A percentile compares a stretch with the other conserved stretches of the same genome.
phyloP scores from a whole-genome alignment of 768 basidiomycete genomes.

The Auricularia sp. region DNA sequence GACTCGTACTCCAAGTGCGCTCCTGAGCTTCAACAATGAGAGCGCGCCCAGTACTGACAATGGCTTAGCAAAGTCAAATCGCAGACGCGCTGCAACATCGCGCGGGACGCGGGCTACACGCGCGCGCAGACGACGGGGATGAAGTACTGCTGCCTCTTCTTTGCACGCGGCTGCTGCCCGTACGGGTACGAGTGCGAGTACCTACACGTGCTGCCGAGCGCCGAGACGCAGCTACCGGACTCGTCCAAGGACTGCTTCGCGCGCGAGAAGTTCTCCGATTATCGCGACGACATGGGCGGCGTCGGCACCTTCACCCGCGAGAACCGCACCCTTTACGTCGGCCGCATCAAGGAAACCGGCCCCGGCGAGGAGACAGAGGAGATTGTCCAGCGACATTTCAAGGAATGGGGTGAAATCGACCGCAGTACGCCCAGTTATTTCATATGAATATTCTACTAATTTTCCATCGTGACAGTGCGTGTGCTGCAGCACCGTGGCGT shows the following conservation, averaged over 20 bases:
- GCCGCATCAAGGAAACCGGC: conserved; percentile 86
- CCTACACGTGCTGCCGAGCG: conserved; percentile 78
- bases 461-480: conserved; percentile 42
- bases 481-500: conserved; percentile 90
- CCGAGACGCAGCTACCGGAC: conserved; percentile 62
- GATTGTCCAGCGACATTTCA: conserved; percentile 83
- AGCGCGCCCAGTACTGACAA: not conserved
- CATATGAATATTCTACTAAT: too few relatives aligned
- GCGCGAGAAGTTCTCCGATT: conserved; percentile 92
- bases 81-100: conserved; percentile 83
- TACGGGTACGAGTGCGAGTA: conserved; percentile 98
- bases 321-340: conserved; percentile 91
- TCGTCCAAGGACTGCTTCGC: conserved; percentile 95
- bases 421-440: conserved; percentile 40
- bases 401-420: conserved; percentile 91
- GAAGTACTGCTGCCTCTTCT: conserved; percentile 92
- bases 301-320: conserved; percentile 92
- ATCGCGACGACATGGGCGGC: conserved; percentile 99
- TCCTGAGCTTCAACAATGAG: not conserved
- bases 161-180: conserved; percentile 91
- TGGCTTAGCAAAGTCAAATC: conserved; percentile 75
- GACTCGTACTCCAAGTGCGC: conserved; percentile 82
- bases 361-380: conserved; percentile 85
- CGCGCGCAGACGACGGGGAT: conserved; percentile 90
- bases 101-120: conserved; percentile 83